Evolutionary conservation across 495 filamentous ascomycete genomes (phyloP), one percentile per base, ranked within the genome.

Genomic region (Neurospora sp.): DNA sequence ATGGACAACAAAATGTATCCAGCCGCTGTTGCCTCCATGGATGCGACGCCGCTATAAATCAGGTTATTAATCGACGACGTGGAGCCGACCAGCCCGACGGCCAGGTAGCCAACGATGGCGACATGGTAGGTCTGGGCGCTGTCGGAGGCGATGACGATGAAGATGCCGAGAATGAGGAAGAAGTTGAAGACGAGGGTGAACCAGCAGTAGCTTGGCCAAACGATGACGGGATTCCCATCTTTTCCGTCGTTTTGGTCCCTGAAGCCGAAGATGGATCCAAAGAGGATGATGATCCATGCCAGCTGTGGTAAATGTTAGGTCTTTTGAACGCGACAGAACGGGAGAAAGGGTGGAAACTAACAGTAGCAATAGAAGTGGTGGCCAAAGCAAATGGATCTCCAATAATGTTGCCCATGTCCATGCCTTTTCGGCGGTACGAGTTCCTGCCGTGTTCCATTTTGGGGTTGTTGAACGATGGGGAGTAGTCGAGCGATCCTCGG

Each of bases 361-460:
- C 94, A 74, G 92, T 86, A 72, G 94, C 89, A 82, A 99, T 97
- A 38, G 94, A 97, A 48, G 96, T 88, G 18, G 96, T 99, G 53
- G 94, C 94, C 48, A 98, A 88, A 69, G 96, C 94, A 83, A 99
- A 98, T 3, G 96, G 96, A 83, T 98, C 95, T 76, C 96, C 96
- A 69, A 98, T 85, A 71, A 98, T 93, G 81, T 97, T 94, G 77
- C 92, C 93, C 80, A 94, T 82, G 75, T 88, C 91, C 77, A 96
- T 90, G 77, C 88, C 80, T 76, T 83, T 86, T 71, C 85, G 84
- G 53, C 85, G 84, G 78, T 89, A 88, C 78, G 78, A 85, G 83
- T 86, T 84, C 76, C 84, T 80, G 44, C 85, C 84, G 75, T 85
- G 78, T 81, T 93, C 90, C 92, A 96, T 94, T 88, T 94, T 95